Conservation (phyloP, 108 stramenopile species). For the Nitzschia sp. region DNA sequence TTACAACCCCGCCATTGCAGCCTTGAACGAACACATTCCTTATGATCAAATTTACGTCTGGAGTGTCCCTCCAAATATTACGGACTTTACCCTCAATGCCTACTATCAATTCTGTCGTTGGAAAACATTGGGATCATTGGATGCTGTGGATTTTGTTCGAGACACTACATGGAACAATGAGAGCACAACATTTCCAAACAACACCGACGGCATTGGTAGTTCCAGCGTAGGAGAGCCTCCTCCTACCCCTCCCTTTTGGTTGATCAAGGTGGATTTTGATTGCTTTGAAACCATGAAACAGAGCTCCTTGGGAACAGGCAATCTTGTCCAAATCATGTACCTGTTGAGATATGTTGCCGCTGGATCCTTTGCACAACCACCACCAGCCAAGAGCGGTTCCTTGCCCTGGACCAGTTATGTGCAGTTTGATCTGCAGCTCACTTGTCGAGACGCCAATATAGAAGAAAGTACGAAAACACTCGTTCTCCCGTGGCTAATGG, state of each 20-base stretch:
- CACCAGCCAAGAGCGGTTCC: background rate
- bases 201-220: no score
- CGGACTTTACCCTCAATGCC: background rate
- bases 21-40: no score
- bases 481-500: slow-evolving; percentile 6
- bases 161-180: no score
- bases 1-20: no score
- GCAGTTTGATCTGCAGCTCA: background rate
- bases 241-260: background rate
- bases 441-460: background rate
- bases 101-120: background rate
- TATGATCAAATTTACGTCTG: background rate
- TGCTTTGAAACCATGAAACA: background rate
- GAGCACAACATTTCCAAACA: no score
- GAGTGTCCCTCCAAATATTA: background rate
- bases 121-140: background rate
- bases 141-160: no score
- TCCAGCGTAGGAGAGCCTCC: background rate
- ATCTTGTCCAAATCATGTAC: slow-evolving; percentile 19
- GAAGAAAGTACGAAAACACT: background rate
- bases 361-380: background rate
- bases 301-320: slow-evolving; percentile 10
- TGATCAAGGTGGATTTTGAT: background rate
- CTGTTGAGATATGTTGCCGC: slow-evolving; percentile 11
- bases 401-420: background rate